Base-by-base conservation (phyloP, 148 eudicot species). In the Pharnaceum exiguum region DNA sequence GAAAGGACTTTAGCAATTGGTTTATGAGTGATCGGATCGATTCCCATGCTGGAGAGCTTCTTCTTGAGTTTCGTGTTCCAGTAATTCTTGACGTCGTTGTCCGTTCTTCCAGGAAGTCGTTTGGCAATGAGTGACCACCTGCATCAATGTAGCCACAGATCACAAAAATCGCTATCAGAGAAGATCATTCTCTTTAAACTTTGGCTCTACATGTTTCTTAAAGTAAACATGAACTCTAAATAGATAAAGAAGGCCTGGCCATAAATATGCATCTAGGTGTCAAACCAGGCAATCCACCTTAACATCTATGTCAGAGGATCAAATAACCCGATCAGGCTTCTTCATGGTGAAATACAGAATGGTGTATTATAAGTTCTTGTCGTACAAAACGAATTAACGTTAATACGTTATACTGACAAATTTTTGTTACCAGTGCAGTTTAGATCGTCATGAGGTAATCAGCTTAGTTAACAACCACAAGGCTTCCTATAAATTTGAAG, bases 51-150 rank as follows among this genome's bases (percentile, higher is more conserved):
- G 19, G 61, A 33, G 0, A 91, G 94, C 77, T 83, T 91, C 77
- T 91, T 91, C 65, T 82, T 87, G 19, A 91, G 83, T 59, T 91
- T 91, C 0, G 98, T 87, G 71, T 87, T 91, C 97, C 96, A 91
- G 71, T 87, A 80, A 67, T 87, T 91, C 70, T 91, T 91, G 29
- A 89, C 95, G 45, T 86, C 97, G 46, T 89, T 86, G 60, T 89
- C 97, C 42, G 95, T 89, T 74, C 97, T 86, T 31, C 97, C 97
- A 2, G 95, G 90, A 4, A 89, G 70, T 38, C 71, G 79, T 63
- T 78, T 72, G 7, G 98, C 98, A 51, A 93, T 93, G 18, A 93
- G 55, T 19, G 98, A 93, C 98, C 96, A 93, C 75, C 96, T 85
- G 27, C 36, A 62, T 33, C 55, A 63, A 38, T 9, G 40, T 28